These are phyloP conservation scores for Cryptosporidium baileyi DNA, from an alignment of 169 alveolate species.

Conservation along the genomic window DNA sequence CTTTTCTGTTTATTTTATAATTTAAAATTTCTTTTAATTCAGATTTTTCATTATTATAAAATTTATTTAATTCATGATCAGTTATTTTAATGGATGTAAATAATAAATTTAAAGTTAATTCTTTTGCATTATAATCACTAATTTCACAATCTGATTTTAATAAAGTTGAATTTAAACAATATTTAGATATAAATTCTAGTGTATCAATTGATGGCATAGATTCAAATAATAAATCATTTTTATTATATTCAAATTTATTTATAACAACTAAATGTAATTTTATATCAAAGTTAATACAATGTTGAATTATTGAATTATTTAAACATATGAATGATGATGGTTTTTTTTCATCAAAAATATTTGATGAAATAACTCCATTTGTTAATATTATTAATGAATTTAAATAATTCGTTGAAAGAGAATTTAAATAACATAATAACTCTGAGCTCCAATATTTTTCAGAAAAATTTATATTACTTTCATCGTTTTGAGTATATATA, in stretches of 20 bases:
- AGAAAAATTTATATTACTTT: not conserved
- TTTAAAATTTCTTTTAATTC: not conserved
- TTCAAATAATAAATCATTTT: not conserved
- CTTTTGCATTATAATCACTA: not conserved
- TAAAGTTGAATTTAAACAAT: not conserved
- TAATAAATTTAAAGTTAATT: slow-evolving; percentile 12
- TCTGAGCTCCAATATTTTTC: not conserved
- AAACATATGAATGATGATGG: slow-evolving; percentile 5
- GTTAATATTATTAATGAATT: slow-evolving; percentile 37
- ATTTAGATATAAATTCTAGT: not conserved
- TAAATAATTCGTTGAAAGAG: not conserved
- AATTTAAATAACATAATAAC: not conserved
- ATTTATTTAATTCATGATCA: not conserved
- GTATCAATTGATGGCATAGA: slow-evolving; percentile 18
- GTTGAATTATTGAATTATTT: not conserved
- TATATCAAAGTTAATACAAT: slow-evolving; percentile 1
- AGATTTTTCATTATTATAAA: too few species aligned
- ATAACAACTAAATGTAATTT: slow-evolving; percentile 24
- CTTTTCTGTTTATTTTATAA: not conserved
- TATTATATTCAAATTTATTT: not conserved
- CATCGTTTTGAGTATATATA: not conserved
- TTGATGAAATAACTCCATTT: slow-evolving; percentile 24
- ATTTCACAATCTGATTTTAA: not conserved
- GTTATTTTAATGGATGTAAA: not conserved
- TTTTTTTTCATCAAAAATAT: not conserved